Evolutionary conservation across 306 rosid species (phyloP), one percentile per base, ranked within the genome.

Genomic region (Herpetospermum pedunculosum): DNA sequence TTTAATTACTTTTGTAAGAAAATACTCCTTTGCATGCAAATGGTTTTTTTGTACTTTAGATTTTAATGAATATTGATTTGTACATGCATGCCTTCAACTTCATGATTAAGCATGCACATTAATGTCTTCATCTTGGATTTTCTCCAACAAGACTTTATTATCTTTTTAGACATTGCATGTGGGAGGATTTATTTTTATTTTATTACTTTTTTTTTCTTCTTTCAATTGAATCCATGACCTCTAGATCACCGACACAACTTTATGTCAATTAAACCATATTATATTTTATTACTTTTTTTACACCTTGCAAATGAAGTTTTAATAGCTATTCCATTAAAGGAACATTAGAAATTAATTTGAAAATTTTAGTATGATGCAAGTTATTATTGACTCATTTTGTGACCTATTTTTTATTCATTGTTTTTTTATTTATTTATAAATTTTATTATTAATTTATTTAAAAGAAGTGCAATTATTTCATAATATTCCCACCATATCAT

Each of bases 11-110:
- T 62, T 62, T 62, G 46, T 18, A 38, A 10, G 28, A 38, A 37
- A 41, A 67, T 35, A 35, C 6, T 67, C 2, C 0, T 40, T 40
- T 67, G 28, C 49, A 9, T 65, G 43, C 67, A 29, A 58, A 29
- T 58, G 28, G n/a, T 65, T 65, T 40, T 37, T 38, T 65, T 21
- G 72, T 67, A 67, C 50, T 67, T 67, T 35, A 67, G 72, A 41
- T 67, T 67, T 67, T 21, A 41, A 13, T 64, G 49, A 21, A 37
- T n/a, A n/a, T 64, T 64, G 47, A 64, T 64, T 37, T 64, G 49
- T 19, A 18, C 71, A 64, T 64, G 72, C 72, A 67, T 67, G 72
- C 72, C 69, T 67, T 67, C 21, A 67, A 67, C 35, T 67, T 67
- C 41, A 64, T 67, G 72, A 67, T 67, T 67, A 38, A 41, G 72